Base-by-base conservation (phyloP, 164 flowering plant genomes). In the Umbilicus rupestris region DNA sequence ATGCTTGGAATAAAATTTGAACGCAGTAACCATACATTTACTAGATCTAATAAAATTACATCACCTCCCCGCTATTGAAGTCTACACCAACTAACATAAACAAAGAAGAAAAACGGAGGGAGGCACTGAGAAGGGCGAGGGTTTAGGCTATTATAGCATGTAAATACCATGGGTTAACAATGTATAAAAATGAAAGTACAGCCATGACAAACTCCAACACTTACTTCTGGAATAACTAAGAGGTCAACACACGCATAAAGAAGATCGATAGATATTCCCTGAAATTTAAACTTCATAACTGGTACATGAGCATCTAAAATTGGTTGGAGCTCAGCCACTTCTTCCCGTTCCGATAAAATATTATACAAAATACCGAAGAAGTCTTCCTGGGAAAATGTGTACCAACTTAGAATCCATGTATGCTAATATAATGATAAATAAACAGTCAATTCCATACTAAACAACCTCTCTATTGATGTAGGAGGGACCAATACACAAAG, bases 291-390 rank as follows among this genome's bases (percentile, higher is more conserved):
- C 72, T 82, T 87, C 90, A 87, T 82, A 19, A 87, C 87, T 8
- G 93, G 93, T 39, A 87, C 93, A 76, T 87, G 87, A 44, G 93
- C 93, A 80, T 83, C 86, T 0, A 85, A 86, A 66, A 87, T 82
- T 62, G 87, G 87, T 63, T 83, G 90, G 16, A 84, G 77, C 64
- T 85, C 90, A 8, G 83, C 73, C n/a, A 87, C 88, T 64, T 81
- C 90, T 47, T 84, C 87, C 79, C 73, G 71, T 22, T 68, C 80
- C 24, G 77, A 80, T 68, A 87, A 75, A 17, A 82, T 84, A 57
- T 79, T 71, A 74, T 81, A 88, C 70, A 87, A 81, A 58, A 78
- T 72, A 50, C 68, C 72, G 65, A 87, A 87, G 74, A 87, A 87
- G 59, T 87, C 92, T 50, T 84, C 84, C 89, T 81, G 81, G 35